Base-by-base conservation (phyloP, 805 yeast species). In the Barnettozyma sucrosica region DNA sequence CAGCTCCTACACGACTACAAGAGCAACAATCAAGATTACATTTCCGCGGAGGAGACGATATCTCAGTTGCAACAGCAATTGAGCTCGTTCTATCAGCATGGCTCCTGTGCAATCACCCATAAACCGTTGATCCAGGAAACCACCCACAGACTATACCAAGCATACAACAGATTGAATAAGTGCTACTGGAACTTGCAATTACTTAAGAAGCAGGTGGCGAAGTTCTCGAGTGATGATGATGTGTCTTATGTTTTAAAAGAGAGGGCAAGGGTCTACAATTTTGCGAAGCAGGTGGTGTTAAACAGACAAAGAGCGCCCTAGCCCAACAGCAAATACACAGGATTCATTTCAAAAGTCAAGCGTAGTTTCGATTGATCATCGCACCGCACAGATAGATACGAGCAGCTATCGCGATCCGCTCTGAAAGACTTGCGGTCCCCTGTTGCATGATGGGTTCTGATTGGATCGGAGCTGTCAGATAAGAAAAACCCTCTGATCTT, bases 211-310 rank as follows among this genome's bases (percentile, higher is more conserved):
- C 51, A 51, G 39, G 44, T 59, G 6, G 14, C 18, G 1, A 26
- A 25, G 30, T 48, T 58, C 5, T 42, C 51, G 2, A 38, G 38
- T 18, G 48, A 50, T 20, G 62, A 59, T 25, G 64, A 59, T 38
- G 55, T 59, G 14, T 48, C 58, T 3, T 59, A 57, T 30, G 61
- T 59, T 4, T 46, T 59, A n/a, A 59, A 59, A 36, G 64, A 59
- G 41, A 52, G 64, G 24, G 60, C 64, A 19, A 57, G 59, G 44
- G 51, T 59, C 8, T 59, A 59, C 36, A 59, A 58, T 41, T 56
- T 55, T 40, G 64, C 64, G 3, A 59, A 54, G 44, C 61, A 59
- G 14, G 36, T 58, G 7, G 51, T 59, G 2, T 5, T 38, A 26
- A 51, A 51, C 45, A 51, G 34, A 47, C 53, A 51, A 42, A 19